Evolutionary conservation across 352 stramenopile genomes (phyloP).

Genomic region (Hyphochytrium catenoides): DNA sequence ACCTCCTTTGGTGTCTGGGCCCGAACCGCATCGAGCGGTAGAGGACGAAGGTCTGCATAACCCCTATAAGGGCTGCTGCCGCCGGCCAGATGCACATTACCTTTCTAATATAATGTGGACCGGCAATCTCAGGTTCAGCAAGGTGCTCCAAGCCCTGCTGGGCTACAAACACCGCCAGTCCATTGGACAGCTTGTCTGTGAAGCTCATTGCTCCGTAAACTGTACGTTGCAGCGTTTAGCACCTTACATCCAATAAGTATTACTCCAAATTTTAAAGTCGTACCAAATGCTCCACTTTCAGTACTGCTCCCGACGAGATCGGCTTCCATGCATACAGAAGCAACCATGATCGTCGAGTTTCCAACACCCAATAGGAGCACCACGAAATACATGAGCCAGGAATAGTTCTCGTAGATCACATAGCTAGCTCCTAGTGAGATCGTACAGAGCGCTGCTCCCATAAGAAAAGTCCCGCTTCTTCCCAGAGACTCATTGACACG

Average conservation of each 20-base stretch:
- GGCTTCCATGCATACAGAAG: slow-evolving; percentile 45
- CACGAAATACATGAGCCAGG: slow-evolving; percentile 39
- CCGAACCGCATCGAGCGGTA: too few relatives aligned
- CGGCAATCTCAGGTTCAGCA: too few relatives aligned
- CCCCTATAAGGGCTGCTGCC: too few relatives aligned
- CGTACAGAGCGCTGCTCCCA: slow-evolving; percentile 26
- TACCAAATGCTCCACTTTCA: slow-evolving; percentile 50
- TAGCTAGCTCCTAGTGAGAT: slow-evolving; percentile 20
- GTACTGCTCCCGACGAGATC: slow-evolving; percentile 50
- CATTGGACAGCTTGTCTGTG: slow-evolving; percentile 61
- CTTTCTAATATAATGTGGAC: too few relatives aligned
- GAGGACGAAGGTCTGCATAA: too few relatives aligned
- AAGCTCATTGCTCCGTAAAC: slow-evolving; percentile 64
- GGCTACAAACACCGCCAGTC: slow-evolving; percentile 43
- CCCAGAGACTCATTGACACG: slow-evolving; percentile 43
- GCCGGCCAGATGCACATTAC: too few relatives aligned
- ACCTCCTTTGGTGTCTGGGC: too few relatives aligned
- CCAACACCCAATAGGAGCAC: slow-evolving; percentile 44
- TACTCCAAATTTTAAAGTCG: too few relatives aligned
- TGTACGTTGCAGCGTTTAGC: too few relatives aligned
- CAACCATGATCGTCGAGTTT: slow-evolving; percentile 65
- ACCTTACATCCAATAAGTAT: too few relatives aligned
- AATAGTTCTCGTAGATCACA: slow-evolving; percentile 25
- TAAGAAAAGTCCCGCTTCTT: slow-evolving; percentile 29
- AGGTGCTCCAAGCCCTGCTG: too few relatives aligned